Evolutionary conservation across 2,329 filamentous ascomycete genomes (phyloP).

Genomic region (Zymoseptoria brevis): DNA sequence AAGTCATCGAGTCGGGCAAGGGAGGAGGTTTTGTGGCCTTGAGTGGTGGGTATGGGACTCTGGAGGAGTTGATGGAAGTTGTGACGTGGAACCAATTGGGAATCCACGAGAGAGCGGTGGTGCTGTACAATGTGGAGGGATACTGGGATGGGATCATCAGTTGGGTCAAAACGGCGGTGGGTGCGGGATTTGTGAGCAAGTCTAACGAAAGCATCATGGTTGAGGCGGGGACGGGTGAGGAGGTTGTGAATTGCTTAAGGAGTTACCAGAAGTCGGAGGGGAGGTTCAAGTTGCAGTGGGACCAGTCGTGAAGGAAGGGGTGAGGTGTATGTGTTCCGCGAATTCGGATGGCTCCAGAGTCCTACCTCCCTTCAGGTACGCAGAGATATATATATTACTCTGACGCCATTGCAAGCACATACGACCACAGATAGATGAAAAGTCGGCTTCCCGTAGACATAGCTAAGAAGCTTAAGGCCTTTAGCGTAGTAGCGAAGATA

Average conservation of each 20-base stretch:
- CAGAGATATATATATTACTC: too few relatives aligned
- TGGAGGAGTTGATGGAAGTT: conserved; percentile 91
- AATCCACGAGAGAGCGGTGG: conserved; percentile 73
- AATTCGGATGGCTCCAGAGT: too few relatives aligned
- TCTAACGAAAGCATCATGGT: conserved; percentile 69
- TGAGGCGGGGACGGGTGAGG: conserved; percentile 63
- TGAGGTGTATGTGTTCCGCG: too few relatives aligned
- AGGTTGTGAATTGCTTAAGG: conserved; percentile 61
- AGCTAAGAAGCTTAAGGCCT: too few relatives aligned
- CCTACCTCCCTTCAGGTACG: too few relatives aligned
- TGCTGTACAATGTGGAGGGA: conserved; percentile 77
- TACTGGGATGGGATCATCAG: conserved; percentile 83
- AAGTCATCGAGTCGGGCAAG: conserved; percentile 71
- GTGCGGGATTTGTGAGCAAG: conserved; percentile 65
- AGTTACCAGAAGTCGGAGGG: conserved; percentile 69
- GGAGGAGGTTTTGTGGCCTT: conserved; percentile 87
- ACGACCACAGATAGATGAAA: too few relatives aligned
- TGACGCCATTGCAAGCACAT: too few relatives aligned
- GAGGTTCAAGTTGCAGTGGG: conserved; percentile 77
- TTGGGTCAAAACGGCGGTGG: conserved; percentile 71
- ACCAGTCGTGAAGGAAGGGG: too few relatives aligned
- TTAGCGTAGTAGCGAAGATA: too few relatives aligned
- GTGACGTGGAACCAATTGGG: conserved; percentile 91
- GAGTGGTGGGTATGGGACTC: conserved; percentile 82
- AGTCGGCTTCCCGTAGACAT: too few relatives aligned